phyloP scores from a whole-genome alignment of 73 alveolate genomes.

The Blepharisma japonicum region DNA sequence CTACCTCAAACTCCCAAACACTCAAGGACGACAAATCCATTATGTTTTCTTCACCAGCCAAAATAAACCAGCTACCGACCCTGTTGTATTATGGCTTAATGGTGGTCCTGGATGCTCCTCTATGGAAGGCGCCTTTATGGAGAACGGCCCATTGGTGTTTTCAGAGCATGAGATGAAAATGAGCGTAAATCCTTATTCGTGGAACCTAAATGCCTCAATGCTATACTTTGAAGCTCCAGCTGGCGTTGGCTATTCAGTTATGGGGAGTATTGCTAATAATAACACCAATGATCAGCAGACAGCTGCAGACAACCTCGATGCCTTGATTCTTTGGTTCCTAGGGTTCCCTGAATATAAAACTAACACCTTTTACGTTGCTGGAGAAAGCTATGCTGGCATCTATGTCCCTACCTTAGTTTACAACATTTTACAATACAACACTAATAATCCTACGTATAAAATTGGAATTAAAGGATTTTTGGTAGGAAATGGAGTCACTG shows the following conservation, averaged over 20 bases:
- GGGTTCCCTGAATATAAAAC: conserved; percentile 62
- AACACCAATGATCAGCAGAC: conserved; percentile 34
- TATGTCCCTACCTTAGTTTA: conserved; percentile 84
- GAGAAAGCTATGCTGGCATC: conserved; percentile 93
- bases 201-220: conserved; percentile 83
- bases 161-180: conserved; percentile 53
- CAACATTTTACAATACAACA: conserved; percentile 30
- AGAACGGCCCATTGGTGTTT: conserved; percentile 79
- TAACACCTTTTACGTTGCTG: conserved; percentile 75
- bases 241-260: conserved; percentile 87
- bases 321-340: conserved; percentile 33
- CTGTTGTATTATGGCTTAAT: conserved; percentile 74
- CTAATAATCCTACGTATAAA: neutral
- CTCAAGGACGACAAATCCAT: conserved; percentile 43
- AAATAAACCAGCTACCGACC: conserved; percentile 63
- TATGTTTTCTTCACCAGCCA: conserved; percentile 55
- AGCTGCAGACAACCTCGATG: conserved; percentile 38
- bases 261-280: neutral
- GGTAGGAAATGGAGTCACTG: conserved; percentile 59
- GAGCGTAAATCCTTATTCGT: conserved; percentile 72
- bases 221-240: conserved; percentile 91
- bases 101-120: conserved; percentile 98
- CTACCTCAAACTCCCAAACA: neutral
- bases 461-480: conserved; percentile 44
- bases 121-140: conserved; percentile 73